These are phyloP conservation scores for Boletus mariae DNA, from an alignment of 1,284 basidiomycete genomes.

Conservation along the genomic window DNA sequence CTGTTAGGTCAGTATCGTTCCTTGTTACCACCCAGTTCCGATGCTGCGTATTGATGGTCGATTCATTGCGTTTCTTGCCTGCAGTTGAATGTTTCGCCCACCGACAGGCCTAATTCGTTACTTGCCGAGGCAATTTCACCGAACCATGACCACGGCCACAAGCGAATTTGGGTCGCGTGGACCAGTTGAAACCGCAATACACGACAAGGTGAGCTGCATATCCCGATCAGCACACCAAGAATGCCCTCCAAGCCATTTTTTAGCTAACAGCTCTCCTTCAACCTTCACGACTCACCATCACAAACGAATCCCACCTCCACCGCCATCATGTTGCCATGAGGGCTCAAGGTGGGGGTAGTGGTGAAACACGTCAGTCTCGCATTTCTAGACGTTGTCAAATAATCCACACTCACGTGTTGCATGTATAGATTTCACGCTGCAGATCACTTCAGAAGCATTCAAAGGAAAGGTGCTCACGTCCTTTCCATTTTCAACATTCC, in stretches of 20 bases:
- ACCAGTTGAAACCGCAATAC: slow-evolving; percentile 46
- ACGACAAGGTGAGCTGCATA: slow-evolving; percentile 47
- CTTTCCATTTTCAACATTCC: slow-evolving; percentile 1
- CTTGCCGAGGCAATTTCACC: slow-evolving; percentile 20
- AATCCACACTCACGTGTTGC: slow-evolving; percentile 23
- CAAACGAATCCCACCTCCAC: slow-evolving; percentile 76
- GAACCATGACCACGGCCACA: slow-evolving; percentile 28
- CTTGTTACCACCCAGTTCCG: slow-evolving; percentile 10
- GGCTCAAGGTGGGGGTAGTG: slow-evolving; percentile 55
- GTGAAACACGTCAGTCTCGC: slow-evolving; percentile 64
- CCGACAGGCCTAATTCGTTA: slow-evolving; percentile 20
- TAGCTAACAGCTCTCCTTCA: slow-evolving; percentile 57
- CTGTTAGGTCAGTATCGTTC: slow-evolving; percentile 12
- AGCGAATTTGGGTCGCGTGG: slow-evolving; percentile 30
- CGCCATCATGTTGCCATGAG: slow-evolving; percentile 75
- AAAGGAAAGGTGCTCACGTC: slow-evolving; percentile 57
- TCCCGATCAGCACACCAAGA: slow-evolving; percentile 20
- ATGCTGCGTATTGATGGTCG: slow-evolving; percentile 22
- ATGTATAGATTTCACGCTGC: slow-evolving; percentile 65
- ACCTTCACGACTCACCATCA: slow-evolving; percentile 57
- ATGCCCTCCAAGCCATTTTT: slow-evolving; percentile 17
- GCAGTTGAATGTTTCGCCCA: slow-evolving; percentile 26
- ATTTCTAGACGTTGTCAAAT: slow-evolving; percentile 16
- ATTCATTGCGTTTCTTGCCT: not conserved
- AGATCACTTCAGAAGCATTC: slow-evolving; percentile 68